Evolutionary conservation across 2,329 filamentous ascomycete species (phyloP).

Genomic region (Hymenoscyphus fructigenus): DNA sequence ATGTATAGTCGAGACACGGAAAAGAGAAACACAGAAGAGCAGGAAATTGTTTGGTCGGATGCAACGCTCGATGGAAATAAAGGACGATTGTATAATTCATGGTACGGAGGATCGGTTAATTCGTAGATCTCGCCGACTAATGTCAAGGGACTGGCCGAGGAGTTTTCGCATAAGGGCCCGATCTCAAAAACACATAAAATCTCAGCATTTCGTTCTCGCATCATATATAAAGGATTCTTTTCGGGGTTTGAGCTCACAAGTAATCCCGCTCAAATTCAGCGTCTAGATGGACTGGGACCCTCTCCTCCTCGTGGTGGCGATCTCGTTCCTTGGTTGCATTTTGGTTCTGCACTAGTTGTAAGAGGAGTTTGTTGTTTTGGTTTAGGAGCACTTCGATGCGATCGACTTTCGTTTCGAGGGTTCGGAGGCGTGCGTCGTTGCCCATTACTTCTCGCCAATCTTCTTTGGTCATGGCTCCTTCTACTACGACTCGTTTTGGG

Average conservation of each 20-base stretch:
- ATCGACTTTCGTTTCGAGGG: slow-evolving; percentile 35
- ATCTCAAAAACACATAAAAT: slow-evolving; percentile 25
- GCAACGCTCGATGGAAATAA: not conserved
- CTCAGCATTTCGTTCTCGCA: slow-evolving; percentile 24
- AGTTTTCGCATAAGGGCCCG: slow-evolving; percentile 35
- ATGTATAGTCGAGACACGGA: not conserved
- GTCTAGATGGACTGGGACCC: slow-evolving; percentile 37
- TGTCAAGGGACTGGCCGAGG: slow-evolving; percentile 32
- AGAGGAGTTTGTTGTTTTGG: slow-evolving; percentile 36
- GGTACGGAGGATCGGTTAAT: not conserved
- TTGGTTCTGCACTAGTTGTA: slow-evolving; percentile 33
- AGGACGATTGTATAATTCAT: not conserved
- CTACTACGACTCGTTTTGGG: slow-evolving; percentile 33
- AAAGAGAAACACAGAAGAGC: not conserved
- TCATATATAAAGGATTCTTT: slow-evolving; percentile 5
- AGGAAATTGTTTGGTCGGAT: not conserved
- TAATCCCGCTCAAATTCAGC: slow-evolving; percentile 38
- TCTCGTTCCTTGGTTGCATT: slow-evolving; percentile 22
- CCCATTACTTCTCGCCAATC: slow-evolving; percentile 38
- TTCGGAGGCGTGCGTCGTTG: slow-evolving; percentile 34
- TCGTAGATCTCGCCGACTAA: not conserved
- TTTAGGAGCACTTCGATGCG: slow-evolving; percentile 35
- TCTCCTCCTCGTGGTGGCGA: slow-evolving; percentile 31
- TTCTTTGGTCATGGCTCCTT: slow-evolving; percentile 36
- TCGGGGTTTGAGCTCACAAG: slow-evolving; percentile 32